A percentile compares a stretch with the other conserved stretches of the same genome.
Evolutionary conservation across 164 flowering plant genomes (phyloP).

Genomic region (Berberis thunbergii): DNA sequence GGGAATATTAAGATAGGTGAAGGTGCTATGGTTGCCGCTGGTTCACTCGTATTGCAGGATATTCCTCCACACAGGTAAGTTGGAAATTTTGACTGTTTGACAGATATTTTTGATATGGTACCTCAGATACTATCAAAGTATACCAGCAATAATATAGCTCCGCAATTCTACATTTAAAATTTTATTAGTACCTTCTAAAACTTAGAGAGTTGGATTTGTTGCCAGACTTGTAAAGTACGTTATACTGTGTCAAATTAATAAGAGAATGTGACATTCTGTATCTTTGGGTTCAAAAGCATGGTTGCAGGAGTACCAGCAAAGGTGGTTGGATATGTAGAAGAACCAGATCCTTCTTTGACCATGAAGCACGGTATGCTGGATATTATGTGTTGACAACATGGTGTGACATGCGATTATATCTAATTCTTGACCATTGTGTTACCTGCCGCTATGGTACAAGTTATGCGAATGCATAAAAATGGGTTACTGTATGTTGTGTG

Average conservation of each 20-base stretch:
- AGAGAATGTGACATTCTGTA: background rate
- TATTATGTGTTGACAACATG: background rate
- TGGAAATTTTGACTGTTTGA: background rate
- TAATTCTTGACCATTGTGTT: no score
- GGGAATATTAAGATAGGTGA: constrained; percentile 78
- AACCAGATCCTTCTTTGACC: constrained; percentile 67
- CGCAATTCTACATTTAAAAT: no score
- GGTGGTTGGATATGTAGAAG: constrained; percentile 57
- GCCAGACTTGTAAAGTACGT: no score
- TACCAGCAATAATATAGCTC: no score
- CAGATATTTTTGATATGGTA: background rate
- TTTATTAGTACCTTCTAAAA: no score
- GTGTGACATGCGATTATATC: background rate
- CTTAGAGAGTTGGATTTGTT: no score
- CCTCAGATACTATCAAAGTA: no score
- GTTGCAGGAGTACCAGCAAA: constrained; percentile 78
- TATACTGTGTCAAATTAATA: background rate
- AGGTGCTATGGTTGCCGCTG: constrained; percentile 87
- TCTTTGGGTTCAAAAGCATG: constrained; percentile 37
- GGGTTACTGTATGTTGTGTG: no score
- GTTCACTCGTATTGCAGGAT: constrained; percentile 71
- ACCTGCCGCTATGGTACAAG: no score
- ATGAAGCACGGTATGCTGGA: constrained; percentile 73
- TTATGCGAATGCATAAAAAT: no score
- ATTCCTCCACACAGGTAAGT: constrained; percentile 65